These are phyloP conservation scores for Calonectria pseudoturangicola DNA, from an alignment of 2,329 filamentous ascomycete genomes.

Conservation along the genomic window DNA sequence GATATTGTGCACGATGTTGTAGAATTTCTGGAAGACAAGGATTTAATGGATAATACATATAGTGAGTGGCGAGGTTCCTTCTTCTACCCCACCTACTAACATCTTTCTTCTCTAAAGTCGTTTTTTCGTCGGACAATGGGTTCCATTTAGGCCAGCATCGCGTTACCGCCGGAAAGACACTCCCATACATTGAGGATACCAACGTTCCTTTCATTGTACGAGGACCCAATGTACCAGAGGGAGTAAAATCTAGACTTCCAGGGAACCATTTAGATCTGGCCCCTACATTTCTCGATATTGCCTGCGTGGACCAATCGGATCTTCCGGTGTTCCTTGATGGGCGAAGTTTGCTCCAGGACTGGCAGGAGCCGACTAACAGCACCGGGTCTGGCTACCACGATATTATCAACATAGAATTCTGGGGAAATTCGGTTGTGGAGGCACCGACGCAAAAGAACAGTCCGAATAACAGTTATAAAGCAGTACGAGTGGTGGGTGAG, in stretches of 20 bases:
- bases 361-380: slow-evolving; percentile 47
- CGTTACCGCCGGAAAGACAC: slow-evolving; percentile 70
- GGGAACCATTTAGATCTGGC: slow-evolving; percentile 73
- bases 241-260: slow-evolving; percentile 60
- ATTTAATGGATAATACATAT: slow-evolving; percentile 64
- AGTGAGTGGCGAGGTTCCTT: slow-evolving; percentile 34
- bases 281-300: slow-evolving; percentile 70
- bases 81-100: neutral
- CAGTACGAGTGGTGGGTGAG: slow-evolving; percentile 65
- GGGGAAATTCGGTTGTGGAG: slow-evolving; percentile 62
- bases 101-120: slow-evolving; percentile 50
- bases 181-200: slow-evolving; percentile 71
- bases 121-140: slow-evolving; percentile 72
- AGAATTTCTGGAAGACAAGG: slow-evolving; percentile 54
- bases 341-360: slow-evolving; percentile 35
- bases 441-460: slow-evolving; percentile 43
- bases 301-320: slow-evolving; percentile 51
- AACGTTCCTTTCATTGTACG: slow-evolving; percentile 71
- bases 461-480: slow-evolving; percentile 72
- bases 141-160: slow-evolving; percentile 73
- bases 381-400: slow-evolving; percentile 28
- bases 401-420: slow-evolving; percentile 69
- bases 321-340: slow-evolving; percentile 56
- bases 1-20: slow-evolving; percentile 65
- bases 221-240: slow-evolving; percentile 66